Percentiles rank a stretch among this genome's conserved stretches.
Evolutionary conservation across 2,329 filamentous ascomycete species (phyloP).

Genomic region (Rutstroemia sp.): DNA sequence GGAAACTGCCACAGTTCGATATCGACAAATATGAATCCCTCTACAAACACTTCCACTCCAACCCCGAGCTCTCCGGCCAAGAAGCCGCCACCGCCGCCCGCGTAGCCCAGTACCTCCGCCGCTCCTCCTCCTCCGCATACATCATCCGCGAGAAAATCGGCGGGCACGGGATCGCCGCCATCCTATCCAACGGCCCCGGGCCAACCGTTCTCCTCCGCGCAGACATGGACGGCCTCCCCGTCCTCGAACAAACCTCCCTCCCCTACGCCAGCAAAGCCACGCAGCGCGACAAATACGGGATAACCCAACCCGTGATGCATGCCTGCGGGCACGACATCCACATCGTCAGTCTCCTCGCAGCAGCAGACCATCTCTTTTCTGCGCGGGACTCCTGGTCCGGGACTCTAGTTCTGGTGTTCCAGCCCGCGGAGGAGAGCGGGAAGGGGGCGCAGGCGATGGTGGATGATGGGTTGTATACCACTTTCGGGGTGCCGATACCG

Average conservation of each 20-base stretch:
- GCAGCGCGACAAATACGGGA: conserved; percentile 31
- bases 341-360: conserved; percentile 49
- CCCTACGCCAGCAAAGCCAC: conserved; percentile 43
- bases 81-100: conserved; percentile 45
- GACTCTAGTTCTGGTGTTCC: conserved; percentile 57
- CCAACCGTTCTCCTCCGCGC: conserved; percentile 50
- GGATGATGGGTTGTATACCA: conserved; percentile 46
- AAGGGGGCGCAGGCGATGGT: conserved; percentile 57
- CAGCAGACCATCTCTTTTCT: conserved; percentile 41
- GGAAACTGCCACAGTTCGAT: no score
- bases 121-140: conserved; percentile 33
- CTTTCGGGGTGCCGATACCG: conserved; percentile 35
- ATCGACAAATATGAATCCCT: conserved; percentile 32
- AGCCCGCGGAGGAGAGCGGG: conserved; percentile 59
- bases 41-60: conserved; percentile 51
- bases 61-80: conserved; percentile 52
- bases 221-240: conserved; percentile 54
- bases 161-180: conserved; percentile 45
- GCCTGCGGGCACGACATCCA: conserved; percentile 64
- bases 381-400: conserved; percentile 47
- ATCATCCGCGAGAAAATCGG: conserved; percentile 46
- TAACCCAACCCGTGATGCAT: conserved; percentile 54
- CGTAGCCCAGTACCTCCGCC: conserved; percentile 35
- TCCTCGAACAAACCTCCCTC: conserved; percentile 48
- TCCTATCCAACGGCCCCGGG: conserved; percentile 47